Evolutionary conservation across 2,329 filamentous ascomycete species (phyloP), one percentile per base, ranked within the genome.

Genomic region (Coniosporium tulheliwenetii): DNA sequence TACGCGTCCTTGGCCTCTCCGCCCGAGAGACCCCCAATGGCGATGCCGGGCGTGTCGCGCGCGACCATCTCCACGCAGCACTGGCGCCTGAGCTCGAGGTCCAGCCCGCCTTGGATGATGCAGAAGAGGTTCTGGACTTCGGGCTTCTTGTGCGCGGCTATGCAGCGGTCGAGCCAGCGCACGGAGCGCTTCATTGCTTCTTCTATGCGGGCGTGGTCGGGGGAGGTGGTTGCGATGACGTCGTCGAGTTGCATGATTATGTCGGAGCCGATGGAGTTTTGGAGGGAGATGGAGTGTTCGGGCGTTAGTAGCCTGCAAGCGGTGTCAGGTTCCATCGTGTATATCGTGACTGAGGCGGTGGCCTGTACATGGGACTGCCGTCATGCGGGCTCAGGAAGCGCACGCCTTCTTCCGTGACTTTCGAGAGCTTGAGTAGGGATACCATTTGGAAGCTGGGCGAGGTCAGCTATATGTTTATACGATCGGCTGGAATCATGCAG

Each of bases 181-280:
- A 98, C 77, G 41, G 85, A 94, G 41, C 91, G 80, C 54, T 91
- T 74, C 87, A 95, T 96, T 39, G 91, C 91, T 61, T 94, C 85
- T 45, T 80, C 76, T 76, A 98, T 96, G 40, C 93, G 80, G 14
- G 69, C 79, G 42, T 75, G 69, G 60, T 98, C 91, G 0, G 89
- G 89, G 0, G 86, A 95, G 0, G 91, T 98, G 0, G 91, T 96
- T 29, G 86, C 89, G 39, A 98, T 81, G 10, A 98, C 93, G 60
- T 98, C 93, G 67, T 98, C 91, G 3, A 98, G 77, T 63, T 98
- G 93, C 93, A 98, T 98, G 49, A 96, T 95, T 51, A 98, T 96
- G 62, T 98, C 91, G 47, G 85, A 93, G 47, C 91, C 91, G 53
- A 98, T 98, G 41, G 81, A 89, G 62, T 98, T 96, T 59, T 98